phyloP scores from a whole-genome alignment of 208 protist genomes.

The Wallacemonas sp. region DNA sequence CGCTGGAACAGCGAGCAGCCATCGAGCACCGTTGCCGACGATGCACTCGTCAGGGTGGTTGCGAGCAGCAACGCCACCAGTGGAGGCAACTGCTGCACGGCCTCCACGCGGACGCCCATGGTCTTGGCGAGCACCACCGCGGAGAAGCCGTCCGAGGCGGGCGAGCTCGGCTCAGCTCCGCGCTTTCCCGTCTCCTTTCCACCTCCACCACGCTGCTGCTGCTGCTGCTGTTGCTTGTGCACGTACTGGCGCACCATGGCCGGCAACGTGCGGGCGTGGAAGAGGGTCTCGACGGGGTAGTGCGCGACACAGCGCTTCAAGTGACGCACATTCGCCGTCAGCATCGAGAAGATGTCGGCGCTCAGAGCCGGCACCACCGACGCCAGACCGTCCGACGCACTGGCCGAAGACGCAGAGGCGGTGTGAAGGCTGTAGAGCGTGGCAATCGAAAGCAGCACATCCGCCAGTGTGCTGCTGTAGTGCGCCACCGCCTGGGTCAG shows the following conservation, averaged over 20 bases:
- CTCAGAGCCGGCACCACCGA: neutral
- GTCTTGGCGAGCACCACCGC: neutral
- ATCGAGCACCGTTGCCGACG: slow-evolving; percentile 3
- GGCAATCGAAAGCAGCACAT: slow-evolving; percentile 19
- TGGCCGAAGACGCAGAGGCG: neutral
- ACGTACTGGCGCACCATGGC: slow-evolving; percentile 49
- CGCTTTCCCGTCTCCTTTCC: no score
- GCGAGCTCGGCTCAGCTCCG: no score
- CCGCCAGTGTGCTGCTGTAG: slow-evolving; percentile 25
- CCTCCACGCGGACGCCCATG: neutral
- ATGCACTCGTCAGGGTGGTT: neutral
- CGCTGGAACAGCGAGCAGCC: slow-evolving; percentile 61
- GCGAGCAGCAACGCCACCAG: neutral
- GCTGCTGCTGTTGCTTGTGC: slow-evolving; percentile 49
- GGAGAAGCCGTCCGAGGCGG: neutral
- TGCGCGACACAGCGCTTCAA: slow-evolving; percentile 41
- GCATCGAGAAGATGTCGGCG: neutral
- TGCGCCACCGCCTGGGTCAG: slow-evolving; percentile 61
- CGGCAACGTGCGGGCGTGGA: slow-evolving; percentile 46
- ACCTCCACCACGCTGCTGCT: no score
- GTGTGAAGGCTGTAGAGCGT: neutral
- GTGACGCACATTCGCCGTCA: slow-evolving; percentile 33
- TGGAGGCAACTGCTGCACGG: slow-evolving; percentile 1
- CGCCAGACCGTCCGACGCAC: neutral
- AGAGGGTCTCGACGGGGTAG: slow-evolving; percentile 24